Percentiles rank a stretch among this genome's conserved stretches.
Evolutionary conservation across 2,329 filamentous ascomycete genomes (phyloP).

Genomic region (Xylaria sp.): DNA sequence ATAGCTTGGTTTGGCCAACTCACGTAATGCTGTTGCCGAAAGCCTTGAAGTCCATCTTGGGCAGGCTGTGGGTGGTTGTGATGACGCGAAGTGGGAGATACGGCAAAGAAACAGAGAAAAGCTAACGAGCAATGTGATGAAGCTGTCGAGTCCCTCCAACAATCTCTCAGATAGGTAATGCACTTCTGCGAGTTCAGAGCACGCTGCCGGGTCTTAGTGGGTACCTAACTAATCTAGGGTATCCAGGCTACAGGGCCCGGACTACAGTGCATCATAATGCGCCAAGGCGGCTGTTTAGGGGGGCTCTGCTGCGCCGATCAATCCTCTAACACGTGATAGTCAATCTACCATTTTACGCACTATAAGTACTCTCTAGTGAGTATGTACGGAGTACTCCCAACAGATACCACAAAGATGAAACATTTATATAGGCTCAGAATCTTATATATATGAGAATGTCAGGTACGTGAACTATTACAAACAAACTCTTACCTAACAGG

Average conservation of each 20-base stretch:
- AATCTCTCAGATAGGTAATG: conserved; percentile 8
- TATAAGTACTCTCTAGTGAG: not conserved
- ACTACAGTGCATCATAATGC: conserved; percentile 14
- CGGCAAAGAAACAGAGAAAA: not conserved
- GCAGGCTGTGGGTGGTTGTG: conserved; percentile 10
- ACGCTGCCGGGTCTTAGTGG: conserved; percentile 14
- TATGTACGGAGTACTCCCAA: too few relatives aligned
- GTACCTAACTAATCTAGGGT: not conserved
- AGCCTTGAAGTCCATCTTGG: conserved; percentile 68
- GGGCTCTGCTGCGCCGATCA: conserved; percentile 5
- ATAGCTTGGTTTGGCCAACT: conserved; percentile 42
- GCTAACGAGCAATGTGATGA: conserved; percentile 19
- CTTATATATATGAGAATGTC: too few relatives aligned
- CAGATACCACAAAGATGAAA: too few relatives aligned
- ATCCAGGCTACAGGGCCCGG: not conserved
- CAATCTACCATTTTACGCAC: not conserved
- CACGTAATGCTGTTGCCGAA: conserved; percentile 68
- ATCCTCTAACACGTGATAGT: conserved; percentile 14
- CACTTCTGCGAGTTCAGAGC: conserved; percentile 13
- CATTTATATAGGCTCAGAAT: too few relatives aligned
- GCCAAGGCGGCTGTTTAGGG: conserved; percentile 12
- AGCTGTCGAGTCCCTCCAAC: conserved; percentile 11
- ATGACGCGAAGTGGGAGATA: conserved; percentile 12
- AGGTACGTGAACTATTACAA: too few relatives aligned
- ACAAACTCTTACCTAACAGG: too few relatives aligned